A percentile compares a stretch with the other conserved stretches of the same genome.
These are phyloP conservation scores for Trypanosoma theileri DNA, from an alignment of 208 protist genomes.

Conservation along the genomic window DNA sequence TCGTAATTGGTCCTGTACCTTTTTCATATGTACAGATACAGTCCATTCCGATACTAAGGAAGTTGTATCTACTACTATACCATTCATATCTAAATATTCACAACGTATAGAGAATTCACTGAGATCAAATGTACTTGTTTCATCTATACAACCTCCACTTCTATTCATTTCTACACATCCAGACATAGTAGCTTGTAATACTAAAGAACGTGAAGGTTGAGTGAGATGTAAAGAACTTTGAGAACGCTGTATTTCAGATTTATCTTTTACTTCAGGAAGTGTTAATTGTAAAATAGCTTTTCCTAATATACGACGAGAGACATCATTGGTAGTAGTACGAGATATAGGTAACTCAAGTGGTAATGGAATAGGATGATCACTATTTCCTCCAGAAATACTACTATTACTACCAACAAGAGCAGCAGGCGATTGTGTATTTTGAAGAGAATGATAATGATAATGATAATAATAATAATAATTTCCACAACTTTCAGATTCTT, in stretches of 20 bases:
- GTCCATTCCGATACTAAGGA: constrained; percentile 34
- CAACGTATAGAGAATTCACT: constrained; percentile 29
- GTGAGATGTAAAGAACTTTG: not conserved
- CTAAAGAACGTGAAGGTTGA: constrained; percentile 21
- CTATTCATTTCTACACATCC: constrained; percentile 16
- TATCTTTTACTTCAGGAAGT: constrained; percentile 9
- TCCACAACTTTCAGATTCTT: constrained; percentile 1
- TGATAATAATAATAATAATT: too few species aligned
- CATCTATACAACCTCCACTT: constrained; percentile 1
- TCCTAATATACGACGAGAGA: constrained; percentile 10
- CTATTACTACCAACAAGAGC: not conserved
- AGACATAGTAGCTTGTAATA: constrained; percentile 16
- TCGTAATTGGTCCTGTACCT: not conserved
- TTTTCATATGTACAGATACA: constrained; percentile 22
- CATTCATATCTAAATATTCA: constrained; percentile 20
- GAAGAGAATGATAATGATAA: not conserved
- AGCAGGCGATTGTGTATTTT: too few species aligned
- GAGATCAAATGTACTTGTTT: constrained; percentile 34
- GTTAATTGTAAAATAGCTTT: constrained; percentile 18
- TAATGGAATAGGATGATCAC: too few species aligned
- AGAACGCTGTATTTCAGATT: not conserved
- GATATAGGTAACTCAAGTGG: too few species aligned
- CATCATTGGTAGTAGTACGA: not conserved
- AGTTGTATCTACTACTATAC: constrained; percentile 22
- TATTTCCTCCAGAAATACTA: not conserved